These are phyloP conservation scores for Fusarium buharicum DNA, from an alignment of 2,329 filamentous ascomycete species.

Conservation along the genomic window DNA sequence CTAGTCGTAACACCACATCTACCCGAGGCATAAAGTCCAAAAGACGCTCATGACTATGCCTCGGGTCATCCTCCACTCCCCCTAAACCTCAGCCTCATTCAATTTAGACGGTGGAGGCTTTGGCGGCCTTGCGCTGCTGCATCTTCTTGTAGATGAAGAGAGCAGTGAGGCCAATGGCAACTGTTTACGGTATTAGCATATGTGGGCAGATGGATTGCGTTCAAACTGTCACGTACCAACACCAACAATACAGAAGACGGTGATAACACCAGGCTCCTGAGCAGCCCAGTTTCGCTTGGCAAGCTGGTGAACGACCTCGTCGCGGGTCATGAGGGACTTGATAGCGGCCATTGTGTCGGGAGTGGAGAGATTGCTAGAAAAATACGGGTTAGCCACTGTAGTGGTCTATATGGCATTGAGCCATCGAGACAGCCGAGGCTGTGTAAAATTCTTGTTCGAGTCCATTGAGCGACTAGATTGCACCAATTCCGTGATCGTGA, in stretches of 20 bases:
- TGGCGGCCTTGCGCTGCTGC: slow-evolving; percentile 49
- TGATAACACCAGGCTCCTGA: slow-evolving; percentile 54
- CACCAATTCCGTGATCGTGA: slow-evolving; percentile 21
- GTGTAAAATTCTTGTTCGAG: slow-evolving; percentile 5
- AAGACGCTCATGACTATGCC: slow-evolving; percentile 34
- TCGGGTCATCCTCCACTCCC: slow-evolving; percentile 41
- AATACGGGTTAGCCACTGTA: slow-evolving; percentile 11
- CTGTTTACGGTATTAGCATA: slow-evolving; percentile 41
- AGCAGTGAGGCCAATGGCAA: slow-evolving; percentile 48
- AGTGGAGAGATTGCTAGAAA: slow-evolving; percentile 44
- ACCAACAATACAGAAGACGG: slow-evolving; percentile 58
- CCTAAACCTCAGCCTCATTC: slow-evolving; percentile 26
- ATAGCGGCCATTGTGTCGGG: slow-evolving; percentile 56
- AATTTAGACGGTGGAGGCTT: slow-evolving; percentile 45
- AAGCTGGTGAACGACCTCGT: slow-evolving; percentile 52
- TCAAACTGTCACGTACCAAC: slow-evolving; percentile 48
- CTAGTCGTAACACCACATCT: slow-evolving; percentile 43
- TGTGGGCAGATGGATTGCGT: not conserved
- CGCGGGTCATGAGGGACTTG: slow-evolving; percentile 52
- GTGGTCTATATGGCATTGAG: not conserved
- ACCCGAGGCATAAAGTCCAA: slow-evolving; percentile 30
- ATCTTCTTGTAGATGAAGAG: slow-evolving; percentile 50
- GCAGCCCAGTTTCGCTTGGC: slow-evolving; percentile 57
- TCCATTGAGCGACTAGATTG: slow-evolving; percentile 21
- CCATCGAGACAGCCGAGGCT: not conserved